Percentiles rank a stretch among this genome's conserved stretches.
Conservation (phyloP, 2,329 filamentous ascomycete genomes). For the Trichoderma hamatum region DNA sequence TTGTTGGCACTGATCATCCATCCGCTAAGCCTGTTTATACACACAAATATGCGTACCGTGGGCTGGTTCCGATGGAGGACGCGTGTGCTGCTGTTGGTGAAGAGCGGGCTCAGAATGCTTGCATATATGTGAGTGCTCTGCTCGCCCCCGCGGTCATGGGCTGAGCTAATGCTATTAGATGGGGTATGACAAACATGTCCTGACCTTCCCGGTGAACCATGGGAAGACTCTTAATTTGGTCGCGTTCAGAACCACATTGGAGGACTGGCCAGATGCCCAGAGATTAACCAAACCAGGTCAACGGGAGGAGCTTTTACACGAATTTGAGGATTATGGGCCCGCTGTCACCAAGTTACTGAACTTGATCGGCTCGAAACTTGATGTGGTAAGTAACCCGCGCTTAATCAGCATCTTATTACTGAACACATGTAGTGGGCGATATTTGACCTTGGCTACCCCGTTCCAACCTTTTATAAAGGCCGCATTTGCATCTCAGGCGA, state of each 20-base stretch:
- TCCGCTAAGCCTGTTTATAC: constrained; percentile 20
- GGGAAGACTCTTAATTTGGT: constrained; percentile 16
- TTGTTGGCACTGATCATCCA: constrained; percentile 6
- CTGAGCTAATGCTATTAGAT: not conserved
- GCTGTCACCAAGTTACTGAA: not conserved
- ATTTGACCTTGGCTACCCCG: not conserved
- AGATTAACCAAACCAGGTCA: constrained; percentile 1
- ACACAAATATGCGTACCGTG: constrained; percentile 6
- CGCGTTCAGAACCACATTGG: constrained; percentile 5
- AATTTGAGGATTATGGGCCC: not conserved
- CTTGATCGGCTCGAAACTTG: not conserved
- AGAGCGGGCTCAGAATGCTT: constrained; percentile 10
- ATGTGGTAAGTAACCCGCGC: not conserved
- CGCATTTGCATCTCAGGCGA: constrained; percentile 33
- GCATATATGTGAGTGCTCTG: constrained; percentile 7
- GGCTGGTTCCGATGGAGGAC: constrained; percentile 22
- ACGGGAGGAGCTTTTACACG: not conserved
- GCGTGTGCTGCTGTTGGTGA: constrained; percentile 20
- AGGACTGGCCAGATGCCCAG: constrained; percentile 19
- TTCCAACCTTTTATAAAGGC: constrained; percentile 28
- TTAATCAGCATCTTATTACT: not conserved
- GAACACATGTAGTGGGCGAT: not conserved
- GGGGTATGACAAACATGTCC: constrained; percentile 3
- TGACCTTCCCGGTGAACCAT: constrained; percentile 23
- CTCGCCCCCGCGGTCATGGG: not conserved